phyloP scores from a whole-genome alignment of 179 eudicot species.

The Corrigiola litoralis region DNA sequence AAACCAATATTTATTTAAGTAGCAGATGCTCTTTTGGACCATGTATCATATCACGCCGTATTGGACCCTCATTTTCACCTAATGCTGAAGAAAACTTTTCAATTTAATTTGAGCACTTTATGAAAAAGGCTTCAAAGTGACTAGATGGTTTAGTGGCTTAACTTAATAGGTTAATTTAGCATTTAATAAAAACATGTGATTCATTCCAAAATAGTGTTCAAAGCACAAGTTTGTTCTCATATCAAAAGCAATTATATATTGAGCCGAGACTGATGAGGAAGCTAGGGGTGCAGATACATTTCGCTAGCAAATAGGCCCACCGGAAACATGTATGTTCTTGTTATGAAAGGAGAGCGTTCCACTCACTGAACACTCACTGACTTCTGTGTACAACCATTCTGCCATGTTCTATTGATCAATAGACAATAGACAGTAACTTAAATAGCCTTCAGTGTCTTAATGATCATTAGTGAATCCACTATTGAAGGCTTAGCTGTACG shows the following conservation, averaged over 20 bases:
- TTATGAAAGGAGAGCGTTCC: too few relatives aligned
- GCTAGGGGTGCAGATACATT: neutral
- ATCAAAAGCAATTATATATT: constrained; percentile 32
- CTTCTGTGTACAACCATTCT: too few relatives aligned
- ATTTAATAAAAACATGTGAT: neutral
- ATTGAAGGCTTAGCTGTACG: too few relatives aligned
- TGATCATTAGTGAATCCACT: too few relatives aligned
- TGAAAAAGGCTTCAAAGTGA: neutral
- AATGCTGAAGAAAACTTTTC: neutral
- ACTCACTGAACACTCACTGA: too few relatives aligned
- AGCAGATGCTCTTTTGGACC: neutral
- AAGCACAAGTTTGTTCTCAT: constrained; percentile 26
- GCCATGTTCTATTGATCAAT: too few relatives aligned
- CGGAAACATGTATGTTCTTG: neutral
- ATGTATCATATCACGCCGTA: neutral
- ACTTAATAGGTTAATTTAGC: constrained; percentile 1
- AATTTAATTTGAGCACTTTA: neutral
- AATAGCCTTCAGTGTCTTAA: too few relatives aligned
- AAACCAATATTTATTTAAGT: constrained; percentile 4
- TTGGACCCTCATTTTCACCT: constrained; percentile 15
- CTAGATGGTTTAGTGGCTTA: constrained; percentile 3
- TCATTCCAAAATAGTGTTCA: constrained; percentile 35
- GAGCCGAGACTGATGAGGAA: constrained; percentile 24
- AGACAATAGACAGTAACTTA: too few relatives aligned
- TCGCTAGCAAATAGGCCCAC: constrained; percentile 24